These are phyloP conservation scores for Tetrahymena elliotti DNA, from an alignment of 73 alveolate species.

Conservation along the genomic window DNA sequence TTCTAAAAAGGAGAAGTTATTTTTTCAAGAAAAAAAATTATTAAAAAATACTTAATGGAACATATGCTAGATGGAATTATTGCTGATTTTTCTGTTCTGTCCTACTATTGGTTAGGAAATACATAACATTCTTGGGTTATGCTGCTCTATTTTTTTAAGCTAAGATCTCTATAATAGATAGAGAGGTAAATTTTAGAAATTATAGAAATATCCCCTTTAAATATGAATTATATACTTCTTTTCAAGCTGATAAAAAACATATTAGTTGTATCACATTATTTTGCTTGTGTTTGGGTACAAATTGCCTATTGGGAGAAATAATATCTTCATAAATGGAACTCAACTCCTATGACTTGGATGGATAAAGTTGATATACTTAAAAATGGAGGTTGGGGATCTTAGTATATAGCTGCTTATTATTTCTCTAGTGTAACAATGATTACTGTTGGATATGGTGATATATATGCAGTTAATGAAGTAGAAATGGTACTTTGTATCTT, in stretches of 20 bases:
- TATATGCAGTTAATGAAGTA: not conserved
- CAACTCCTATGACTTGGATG: not conserved
- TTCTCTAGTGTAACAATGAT: not conserved
- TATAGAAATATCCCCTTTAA: not conserved
- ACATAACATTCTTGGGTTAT: not conserved
- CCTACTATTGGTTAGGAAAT: not conserved
- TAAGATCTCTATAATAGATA: not conserved
- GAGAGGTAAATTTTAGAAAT: not conserved
- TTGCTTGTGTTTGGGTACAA: conserved; percentile 32
- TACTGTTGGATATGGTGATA: conserved; percentile 1
- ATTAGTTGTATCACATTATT: conserved; percentile 7
- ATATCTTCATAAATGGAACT: not conserved
- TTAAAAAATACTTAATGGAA: not conserved
- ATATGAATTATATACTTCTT: not conserved
- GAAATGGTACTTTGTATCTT: not conserved
- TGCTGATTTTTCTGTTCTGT: not conserved
- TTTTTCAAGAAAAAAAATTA: not conserved
- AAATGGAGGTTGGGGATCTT: not conserved
- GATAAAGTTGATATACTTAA: not conserved
- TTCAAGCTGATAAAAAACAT: not conserved
- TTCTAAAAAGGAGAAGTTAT: not conserved
- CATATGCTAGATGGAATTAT: not conserved
- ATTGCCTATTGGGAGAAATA: not conserved
- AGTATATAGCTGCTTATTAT: not conserved
- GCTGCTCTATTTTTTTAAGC: not conserved